phyloP scores from a whole-genome alignment of 2,329 filamentous ascomycete genomes.

The Cyphellophora attinorum region DNA sequence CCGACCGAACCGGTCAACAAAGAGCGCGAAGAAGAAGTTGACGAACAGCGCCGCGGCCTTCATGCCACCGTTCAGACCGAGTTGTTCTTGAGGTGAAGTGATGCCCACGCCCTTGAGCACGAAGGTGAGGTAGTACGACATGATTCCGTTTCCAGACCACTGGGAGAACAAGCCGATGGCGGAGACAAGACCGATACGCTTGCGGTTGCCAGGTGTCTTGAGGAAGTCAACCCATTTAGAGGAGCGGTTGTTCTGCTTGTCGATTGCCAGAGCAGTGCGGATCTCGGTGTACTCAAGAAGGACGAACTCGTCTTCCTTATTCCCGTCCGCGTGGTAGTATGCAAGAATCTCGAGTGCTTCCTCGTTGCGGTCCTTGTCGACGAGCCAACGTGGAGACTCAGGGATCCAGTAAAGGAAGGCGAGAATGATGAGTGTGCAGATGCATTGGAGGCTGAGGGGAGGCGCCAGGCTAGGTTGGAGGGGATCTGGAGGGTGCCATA shows the following conservation, averaged over 20 bases:
- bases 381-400: slow-evolving; percentile 55
- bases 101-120: slow-evolving; percentile 29
- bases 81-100: slow-evolving; percentile 25
- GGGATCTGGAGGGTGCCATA: slow-evolving; percentile 32
- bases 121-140: slow-evolving; percentile 30
- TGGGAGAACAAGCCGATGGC: slow-evolving; percentile 47
- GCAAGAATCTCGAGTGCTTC: slow-evolving; percentile 21
- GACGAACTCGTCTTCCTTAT: slow-evolving; percentile 26
- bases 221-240: slow-evolving; percentile 49
- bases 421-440: slow-evolving; percentile 48
- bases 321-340: slow-evolving; percentile 30
- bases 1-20: slow-evolving; percentile 30
- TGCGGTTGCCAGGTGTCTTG: slow-evolving; percentile 47
- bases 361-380: slow-evolving; percentile 20
- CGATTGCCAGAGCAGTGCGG: slow-evolving; percentile 30
- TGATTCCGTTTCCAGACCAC: slow-evolving; percentile 42
- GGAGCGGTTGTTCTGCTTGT: slow-evolving; percentile 38
- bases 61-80: slow-evolving; percentile 31
- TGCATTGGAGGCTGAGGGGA: slow-evolving; percentile 58
- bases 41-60: slow-evolving; percentile 29
- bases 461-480: slow-evolving; percentile 47
- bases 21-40: slow-evolving; percentile 26
- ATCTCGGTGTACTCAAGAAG: slow-evolving; percentile 31
- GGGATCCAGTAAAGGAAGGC: slow-evolving; percentile 52
- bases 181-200: slow-evolving; percentile 43